A percentile compares a stretch with the other conserved stretches of the same genome.
phyloP scores from a whole-genome alignment of 2,329 filamentous ascomycete genomes.

The Aspergillus jensenii region DNA sequence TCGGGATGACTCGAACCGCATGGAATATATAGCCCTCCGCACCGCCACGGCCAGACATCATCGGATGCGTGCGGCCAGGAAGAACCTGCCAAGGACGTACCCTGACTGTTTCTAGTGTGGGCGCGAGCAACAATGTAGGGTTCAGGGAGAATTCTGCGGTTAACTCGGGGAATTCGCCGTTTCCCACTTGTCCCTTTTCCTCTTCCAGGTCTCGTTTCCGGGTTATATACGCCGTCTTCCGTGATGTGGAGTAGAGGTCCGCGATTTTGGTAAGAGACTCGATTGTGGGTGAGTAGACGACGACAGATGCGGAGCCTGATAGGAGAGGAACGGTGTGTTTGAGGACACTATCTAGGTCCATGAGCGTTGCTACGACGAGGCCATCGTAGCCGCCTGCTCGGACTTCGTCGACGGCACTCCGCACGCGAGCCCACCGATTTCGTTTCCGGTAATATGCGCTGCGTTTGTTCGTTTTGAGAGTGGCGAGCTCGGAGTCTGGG shows the following conservation, averaged over 20 bases:
- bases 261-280: conserved; percentile 76
- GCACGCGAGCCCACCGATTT: conserved; percentile 73
- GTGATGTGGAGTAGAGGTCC: conserved; percentile 79
- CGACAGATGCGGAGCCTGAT: conserved; percentile 77
- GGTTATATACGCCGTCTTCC: conserved; percentile 69
- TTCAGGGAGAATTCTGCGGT: conserved; percentile 81
- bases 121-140: conserved; percentile 76
- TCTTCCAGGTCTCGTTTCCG: conserved; percentile 31
- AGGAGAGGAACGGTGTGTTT: conserved; percentile 76
- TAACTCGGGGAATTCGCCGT: conserved; percentile 25
- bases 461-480: conserved; percentile 78
- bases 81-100: conserved; percentile 86
- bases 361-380: conserved; percentile 75
- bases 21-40: conserved; percentile 90
- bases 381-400: conserved; percentile 77
- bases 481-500: conserved; percentile 60
- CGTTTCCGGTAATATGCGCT: conserved; percentile 88
- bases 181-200: conserved; percentile 4
- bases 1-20: conserved; percentile 75
- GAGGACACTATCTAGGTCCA: conserved; percentile 77
- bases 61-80: conserved; percentile 84
- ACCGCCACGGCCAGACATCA: conserved; percentile 87
- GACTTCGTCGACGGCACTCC: conserved; percentile 71
- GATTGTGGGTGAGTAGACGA: conserved; percentile 78
- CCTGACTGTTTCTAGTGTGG: conserved; percentile 76